phyloP scores from a whole-genome alignment of 176 grass and related monocot genomes.

The Avena sativa region DNA sequence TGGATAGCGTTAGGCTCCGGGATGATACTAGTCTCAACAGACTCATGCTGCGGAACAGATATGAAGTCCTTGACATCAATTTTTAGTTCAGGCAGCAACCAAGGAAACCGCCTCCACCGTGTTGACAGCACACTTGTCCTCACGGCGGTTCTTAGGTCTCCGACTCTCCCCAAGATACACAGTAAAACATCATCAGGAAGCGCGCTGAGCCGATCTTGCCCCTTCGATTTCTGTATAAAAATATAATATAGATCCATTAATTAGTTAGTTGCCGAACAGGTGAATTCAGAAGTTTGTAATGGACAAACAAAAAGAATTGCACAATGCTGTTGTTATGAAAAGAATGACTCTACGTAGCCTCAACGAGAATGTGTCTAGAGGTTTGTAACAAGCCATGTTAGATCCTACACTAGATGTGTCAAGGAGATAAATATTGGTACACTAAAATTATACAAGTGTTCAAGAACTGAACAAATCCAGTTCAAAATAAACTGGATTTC shows the following conservation, averaged over 20 bases:
- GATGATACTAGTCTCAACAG: not conserved
- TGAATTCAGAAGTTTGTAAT: not conserved
- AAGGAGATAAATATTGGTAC: too few species aligned
- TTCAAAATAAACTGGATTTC: too few species aligned
- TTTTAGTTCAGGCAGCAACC: not conserved
- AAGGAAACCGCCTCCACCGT: not conserved
- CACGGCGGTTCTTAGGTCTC: not conserved
- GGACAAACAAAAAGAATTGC: not conserved
- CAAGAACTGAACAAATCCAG: too few species aligned
- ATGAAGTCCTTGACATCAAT: not conserved
- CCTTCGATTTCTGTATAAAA: not conserved
- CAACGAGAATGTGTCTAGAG: too few species aligned
- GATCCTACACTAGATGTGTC: too few species aligned
- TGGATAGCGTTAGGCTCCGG: not conserved
- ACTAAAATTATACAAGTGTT: too few species aligned
- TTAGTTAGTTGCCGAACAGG: not conserved
- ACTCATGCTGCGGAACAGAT: too few species aligned
- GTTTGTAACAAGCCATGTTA: too few species aligned
- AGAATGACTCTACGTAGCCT: too few species aligned
- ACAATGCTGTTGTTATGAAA: not conserved
- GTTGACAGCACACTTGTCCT: not conserved
- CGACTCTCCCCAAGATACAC: not conserved
- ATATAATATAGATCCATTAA: not conserved
- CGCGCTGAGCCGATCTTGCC: not conserved
- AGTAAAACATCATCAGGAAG: not conserved